Evolutionary conservation across 2,329 filamentous ascomycete genomes (phyloP).

Genomic region (Fusarium sp.): DNA sequence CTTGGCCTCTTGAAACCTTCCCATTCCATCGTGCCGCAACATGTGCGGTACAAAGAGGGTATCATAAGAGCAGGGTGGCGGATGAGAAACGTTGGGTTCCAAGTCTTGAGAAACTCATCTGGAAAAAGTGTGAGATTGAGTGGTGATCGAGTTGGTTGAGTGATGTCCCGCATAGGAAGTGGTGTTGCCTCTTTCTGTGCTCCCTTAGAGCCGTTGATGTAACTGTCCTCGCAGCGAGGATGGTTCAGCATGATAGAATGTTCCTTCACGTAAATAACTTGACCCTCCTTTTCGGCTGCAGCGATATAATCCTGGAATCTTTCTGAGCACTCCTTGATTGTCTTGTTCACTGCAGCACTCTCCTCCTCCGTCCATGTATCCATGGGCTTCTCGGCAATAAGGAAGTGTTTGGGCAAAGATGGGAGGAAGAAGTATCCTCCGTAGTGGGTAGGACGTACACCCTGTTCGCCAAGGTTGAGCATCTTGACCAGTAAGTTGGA

Average conservation of each 20-base stretch:
- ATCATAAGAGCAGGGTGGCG: constrained; percentile 33
- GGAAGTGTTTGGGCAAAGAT: constrained; percentile 1
- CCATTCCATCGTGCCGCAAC: not conserved
- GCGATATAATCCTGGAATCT: constrained; percentile 26
- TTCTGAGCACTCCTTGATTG: constrained; percentile 16
- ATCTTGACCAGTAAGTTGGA: constrained; percentile 40
- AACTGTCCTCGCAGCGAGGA: constrained; percentile 15
- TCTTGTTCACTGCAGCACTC: not conserved
- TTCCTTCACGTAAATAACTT: constrained; percentile 32
- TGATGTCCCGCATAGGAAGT: not conserved
- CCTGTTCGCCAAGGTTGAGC: constrained; percentile 36
- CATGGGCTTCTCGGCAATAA: constrained; percentile 13
- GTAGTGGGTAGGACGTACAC: constrained; percentile 20
- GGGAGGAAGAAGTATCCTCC: constrained; percentile 41
- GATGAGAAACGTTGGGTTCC: constrained; percentile 40
- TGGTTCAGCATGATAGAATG: constrained; percentile 28
- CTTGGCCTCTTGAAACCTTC: not conserved
- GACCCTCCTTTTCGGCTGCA: constrained; percentile 26
- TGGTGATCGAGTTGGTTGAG: constrained; percentile 22
- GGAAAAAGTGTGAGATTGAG: constrained; percentile 37
- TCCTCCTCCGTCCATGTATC: constrained; percentile 34
- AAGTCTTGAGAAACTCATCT: constrained; percentile 40
- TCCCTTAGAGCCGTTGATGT: not conserved
- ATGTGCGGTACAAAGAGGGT: constrained; percentile 35
- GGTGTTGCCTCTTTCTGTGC: constrained; percentile 1